Evolutionary conservation across 1,284 basidiomycete genomes (phyloP), one percentile per base, ranked within the genome.

Genomic region (Cryptococcus sp.): DNA sequence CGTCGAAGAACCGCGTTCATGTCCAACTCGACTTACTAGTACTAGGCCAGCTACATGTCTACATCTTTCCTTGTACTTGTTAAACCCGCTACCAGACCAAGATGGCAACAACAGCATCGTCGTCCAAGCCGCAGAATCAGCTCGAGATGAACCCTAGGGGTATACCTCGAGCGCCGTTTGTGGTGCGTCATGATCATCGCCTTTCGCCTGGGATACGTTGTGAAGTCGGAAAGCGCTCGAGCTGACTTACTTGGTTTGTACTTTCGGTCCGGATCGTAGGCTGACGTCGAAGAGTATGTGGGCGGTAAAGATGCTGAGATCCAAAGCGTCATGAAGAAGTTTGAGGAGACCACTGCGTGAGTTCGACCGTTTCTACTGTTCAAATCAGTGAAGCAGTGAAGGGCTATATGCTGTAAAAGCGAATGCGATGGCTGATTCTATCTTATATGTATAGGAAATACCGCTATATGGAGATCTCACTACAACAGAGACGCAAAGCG

Each of bases 391-490:
- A 46, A 5, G 13, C 16, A 15, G 16, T 20, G 25, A 46, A 46
- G 11, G 25, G 20, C 16, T 16, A 22, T 47, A 20, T 22, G 15
- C 39, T 55, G 31, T 35, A 4, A 13, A 35, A 35, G 31, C 31
- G 31, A 35, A 35, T 35, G 10, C 10, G 13, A 35, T 35, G 31
- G 31, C 31, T 35, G 10, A 35, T 10, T 2, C 31, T 35, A 35
- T 35, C 31, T 35, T 35, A 8, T 3, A 13, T 35, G 31, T 3
- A 35, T 80, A 97, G 93, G 63, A 98, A 99, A 83, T 99, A 99
- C 82, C 89, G 91, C 60, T 96, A 95, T 80, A 98, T 99, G 95
- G 95, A 98, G 71, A 81, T 87, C 39, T 94, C 88, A 73, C 83
- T 95, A 49, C 83, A 87, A 15, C 89, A 93, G 74, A 84, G 93